These are phyloP conservation scores for Gliomastix tumulicola DNA, from an alignment of 2,329 filamentous ascomycete species.

Conservation along the genomic window DNA sequence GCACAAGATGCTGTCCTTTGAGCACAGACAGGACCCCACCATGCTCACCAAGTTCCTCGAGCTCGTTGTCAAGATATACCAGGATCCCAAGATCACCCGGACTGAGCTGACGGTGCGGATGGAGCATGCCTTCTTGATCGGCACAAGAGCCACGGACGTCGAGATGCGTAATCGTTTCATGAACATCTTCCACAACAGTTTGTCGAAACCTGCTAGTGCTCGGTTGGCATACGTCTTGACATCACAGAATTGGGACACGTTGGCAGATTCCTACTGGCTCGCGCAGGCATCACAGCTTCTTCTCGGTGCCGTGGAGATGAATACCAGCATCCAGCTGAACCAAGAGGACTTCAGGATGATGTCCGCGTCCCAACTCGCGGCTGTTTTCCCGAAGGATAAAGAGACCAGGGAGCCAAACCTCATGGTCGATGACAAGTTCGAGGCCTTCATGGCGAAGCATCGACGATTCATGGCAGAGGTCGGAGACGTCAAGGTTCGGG, in stretches of 20 bases:
- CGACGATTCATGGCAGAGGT: slow-evolving; percentile 79
- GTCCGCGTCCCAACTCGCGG: slow-evolving; percentile 66
- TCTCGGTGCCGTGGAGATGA: slow-evolving; percentile 84
- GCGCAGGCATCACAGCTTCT: slow-evolving; percentile 91
- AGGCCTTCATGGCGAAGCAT: slow-evolving; percentile 70
- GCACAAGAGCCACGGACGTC: slow-evolving; percentile 85
- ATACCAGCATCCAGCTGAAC: slow-evolving; percentile 70
- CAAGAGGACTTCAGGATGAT: slow-evolving; percentile 76
- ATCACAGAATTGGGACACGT: slow-evolving; percentile 93
- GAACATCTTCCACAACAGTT: slow-evolving; percentile 88
- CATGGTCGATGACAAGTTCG: slow-evolving; percentile 77
- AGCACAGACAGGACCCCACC: slow-evolving; percentile 73
- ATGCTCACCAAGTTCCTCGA: slow-evolving; percentile 91
- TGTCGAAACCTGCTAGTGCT: slow-evolving; percentile 86
- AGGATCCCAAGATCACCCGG: slow-evolving; percentile 89
- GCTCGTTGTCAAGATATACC: slow-evolving; percentile 95
- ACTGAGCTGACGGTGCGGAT: slow-evolving; percentile 95
- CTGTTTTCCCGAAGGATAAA: slow-evolving; percentile 69
- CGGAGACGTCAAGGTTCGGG: slow-evolving; percentile 77
- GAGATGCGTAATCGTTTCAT: slow-evolving; percentile 97
- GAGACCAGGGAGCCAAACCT: slow-evolving; percentile 57
- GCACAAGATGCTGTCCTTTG: slow-evolving; percentile 98
- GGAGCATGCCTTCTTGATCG: slow-evolving; percentile 97
- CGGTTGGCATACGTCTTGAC: slow-evolving; percentile 84
- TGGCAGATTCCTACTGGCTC: slow-evolving; percentile 94